A percentile compares a stretch with the other conserved stretches of the same genome.
These are phyloP conservation scores for Daedalea quercina DNA, from an alignment of 768 basidiomycete genomes.

Conservation along the genomic window DNA sequence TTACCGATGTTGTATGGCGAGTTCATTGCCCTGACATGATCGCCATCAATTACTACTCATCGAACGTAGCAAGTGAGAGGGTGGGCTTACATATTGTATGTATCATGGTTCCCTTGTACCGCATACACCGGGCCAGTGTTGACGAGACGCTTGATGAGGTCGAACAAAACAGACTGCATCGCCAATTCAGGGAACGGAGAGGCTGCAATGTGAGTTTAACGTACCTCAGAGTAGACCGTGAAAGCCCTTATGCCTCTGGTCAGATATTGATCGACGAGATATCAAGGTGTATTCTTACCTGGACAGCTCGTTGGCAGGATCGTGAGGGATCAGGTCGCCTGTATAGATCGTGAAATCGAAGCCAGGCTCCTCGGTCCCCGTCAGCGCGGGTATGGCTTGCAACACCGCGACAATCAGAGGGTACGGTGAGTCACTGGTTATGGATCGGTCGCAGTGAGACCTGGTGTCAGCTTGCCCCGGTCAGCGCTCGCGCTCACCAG, in stretches of 20 bases:
- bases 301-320: conserved; percentile 55
- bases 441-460: background rate
- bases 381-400: conserved; percentile 58
- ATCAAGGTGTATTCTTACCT: conserved; percentile 30
- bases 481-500: conserved; percentile 44
- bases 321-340: conserved; percentile 71
- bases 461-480: too few relatives aligned
- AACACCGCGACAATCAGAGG: conserved; percentile 54
- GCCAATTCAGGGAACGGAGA: conserved; percentile 11
- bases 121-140: conserved; percentile 70
- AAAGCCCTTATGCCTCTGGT: conserved; percentile 38
- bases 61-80: background rate
- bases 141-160: conserved; percentile 55
- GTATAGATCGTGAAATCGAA: conserved; percentile 67
- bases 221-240: conserved; percentile 56
- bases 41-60: background rate
- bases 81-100: conserved; percentile 60
- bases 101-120: conserved; percentile 74
- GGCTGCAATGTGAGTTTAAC: too few relatives aligned
- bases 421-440: conserved; percentile 52
- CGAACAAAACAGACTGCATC: conserved; percentile 54
- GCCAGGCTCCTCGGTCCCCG: conserved; percentile 52
- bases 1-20: conserved; percentile 53
- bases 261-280: background rate
- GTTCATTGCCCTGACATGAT: conserved; percentile 43